These are phyloP conservation scores for Ambrosiella cleistominuta DNA, from an alignment of 2,329 filamentous ascomycete genomes.

Conservation along the genomic window DNA sequence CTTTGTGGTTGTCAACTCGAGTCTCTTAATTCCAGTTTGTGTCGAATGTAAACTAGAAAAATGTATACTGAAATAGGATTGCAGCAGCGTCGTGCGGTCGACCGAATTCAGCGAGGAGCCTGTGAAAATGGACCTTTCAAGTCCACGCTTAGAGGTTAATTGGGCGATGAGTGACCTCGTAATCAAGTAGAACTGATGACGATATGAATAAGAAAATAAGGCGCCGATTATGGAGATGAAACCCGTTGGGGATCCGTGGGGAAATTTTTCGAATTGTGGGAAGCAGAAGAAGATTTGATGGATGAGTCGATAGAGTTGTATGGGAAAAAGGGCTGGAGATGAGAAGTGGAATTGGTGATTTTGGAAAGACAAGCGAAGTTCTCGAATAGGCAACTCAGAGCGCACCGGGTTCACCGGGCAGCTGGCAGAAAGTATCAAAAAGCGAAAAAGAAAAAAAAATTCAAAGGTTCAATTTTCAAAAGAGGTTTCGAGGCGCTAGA, in stretches of 20 bases:
- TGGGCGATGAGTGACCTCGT: not conserved
- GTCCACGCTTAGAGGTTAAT: not conserved
- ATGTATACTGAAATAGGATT: not conserved
- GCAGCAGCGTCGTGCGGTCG: not conserved
- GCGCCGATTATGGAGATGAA: no score
- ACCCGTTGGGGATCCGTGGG: no score
- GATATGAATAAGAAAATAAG: not conserved
- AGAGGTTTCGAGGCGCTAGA: no score
- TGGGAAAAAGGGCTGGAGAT: not conserved
- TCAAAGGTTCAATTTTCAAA: no score
- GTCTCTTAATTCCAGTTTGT: no score
- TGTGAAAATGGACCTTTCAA: constrained; percentile 3
- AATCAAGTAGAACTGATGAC: not conserved
- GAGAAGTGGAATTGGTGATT: not conserved
- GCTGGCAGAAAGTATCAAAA: not conserved
- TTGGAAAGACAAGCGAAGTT: not conserved
- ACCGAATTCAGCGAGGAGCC: not conserved
- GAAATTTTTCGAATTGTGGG: not conserved
- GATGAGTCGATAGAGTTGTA: not conserved
- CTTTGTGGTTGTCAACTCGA: no score
- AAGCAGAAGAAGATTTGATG: not conserved
- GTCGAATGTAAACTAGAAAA: no score
- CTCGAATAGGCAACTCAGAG: constrained; percentile 8
- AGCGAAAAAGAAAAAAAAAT: no score
- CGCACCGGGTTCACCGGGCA: not conserved